phyloP scores from a whole-genome alignment of 176 grass and related monocot species.

The Eleusine indica region DNA sequence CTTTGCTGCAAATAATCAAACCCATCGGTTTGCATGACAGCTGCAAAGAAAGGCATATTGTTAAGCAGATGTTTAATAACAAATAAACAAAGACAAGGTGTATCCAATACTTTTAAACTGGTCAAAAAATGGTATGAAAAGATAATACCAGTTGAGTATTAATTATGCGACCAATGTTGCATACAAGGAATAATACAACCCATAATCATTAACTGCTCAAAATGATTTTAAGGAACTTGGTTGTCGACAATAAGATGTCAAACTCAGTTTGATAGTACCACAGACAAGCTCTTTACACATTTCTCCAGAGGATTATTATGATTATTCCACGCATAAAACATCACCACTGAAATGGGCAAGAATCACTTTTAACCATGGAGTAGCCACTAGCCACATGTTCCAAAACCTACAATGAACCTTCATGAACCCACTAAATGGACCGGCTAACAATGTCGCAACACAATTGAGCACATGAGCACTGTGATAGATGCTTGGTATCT shows the following conservation, averaged over 20 bases:
- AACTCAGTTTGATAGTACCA: not conserved
- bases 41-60: conserved; percentile 51
- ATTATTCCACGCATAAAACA: too few relatives aligned
- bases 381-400: not conserved
- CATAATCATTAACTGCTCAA: not conserved
- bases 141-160: not conserved
- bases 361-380: not conserved
- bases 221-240: not conserved
- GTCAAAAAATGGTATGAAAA: not conserved
- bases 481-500: not conserved
- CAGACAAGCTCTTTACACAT: not conserved
- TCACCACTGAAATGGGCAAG: not conserved
- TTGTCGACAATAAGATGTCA: not conserved
- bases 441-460: not conserved
- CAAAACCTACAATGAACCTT: conserved; percentile 1
- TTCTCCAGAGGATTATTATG: not conserved
- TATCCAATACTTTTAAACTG: not conserved
- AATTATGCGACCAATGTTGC: not conserved
- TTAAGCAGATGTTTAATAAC: not conserved
- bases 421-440: not conserved
- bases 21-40: conserved; percentile 98
- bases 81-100: not conserved
- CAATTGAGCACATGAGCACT: not conserved
- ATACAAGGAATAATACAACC: not conserved
- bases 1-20: conserved; percentile 98